Evolutionary conservation across 352 stramenopile genomes (phyloP).

Genomic region (Globisporangium irregulare): DNA sequence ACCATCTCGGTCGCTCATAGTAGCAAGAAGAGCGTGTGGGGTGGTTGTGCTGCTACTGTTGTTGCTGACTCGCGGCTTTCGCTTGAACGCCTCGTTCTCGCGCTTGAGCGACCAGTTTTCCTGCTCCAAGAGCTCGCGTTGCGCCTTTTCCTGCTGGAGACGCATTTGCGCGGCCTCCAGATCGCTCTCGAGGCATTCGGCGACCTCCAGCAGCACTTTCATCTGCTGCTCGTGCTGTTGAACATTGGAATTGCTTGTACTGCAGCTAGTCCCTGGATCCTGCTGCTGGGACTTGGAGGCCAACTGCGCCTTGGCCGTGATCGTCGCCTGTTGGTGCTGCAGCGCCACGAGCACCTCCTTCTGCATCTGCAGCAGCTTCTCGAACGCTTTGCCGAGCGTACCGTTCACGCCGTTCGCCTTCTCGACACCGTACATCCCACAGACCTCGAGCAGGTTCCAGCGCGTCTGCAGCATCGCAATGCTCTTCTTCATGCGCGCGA

Average conservation of each 20-base stretch:
- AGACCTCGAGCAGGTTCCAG: conserved; percentile 56
- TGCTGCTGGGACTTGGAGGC: not conserved
- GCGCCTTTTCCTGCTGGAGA: conserved; percentile 45
- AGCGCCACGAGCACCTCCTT: conserved; percentile 46
- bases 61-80: not conserved
- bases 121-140: conserved; percentile 42
- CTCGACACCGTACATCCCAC: conserved; percentile 44
- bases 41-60: not conserved
- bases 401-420: conserved; percentile 29
- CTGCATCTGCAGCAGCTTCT: conserved; percentile 39
- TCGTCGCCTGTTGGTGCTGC: conserved; percentile 25
- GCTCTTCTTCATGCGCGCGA: conserved; percentile 9
- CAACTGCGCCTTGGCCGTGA: conserved; percentile 6
- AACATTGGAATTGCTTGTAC: not conserved
- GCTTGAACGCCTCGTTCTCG: conserved; percentile 23
- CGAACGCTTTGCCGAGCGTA: conserved; percentile 35
- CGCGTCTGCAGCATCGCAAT: conserved; percentile 34
- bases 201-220: conserved; percentile 61
- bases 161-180: conserved; percentile 41
- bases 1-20: conserved; percentile 4
- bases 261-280: not conserved
- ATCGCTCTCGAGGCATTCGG: conserved; percentile 58
- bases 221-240: conserved; percentile 33
- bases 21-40: not conserved
- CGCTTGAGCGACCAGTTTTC: conserved; percentile 45